phyloP scores from a whole-genome alignment of 1,139 yeast genomes.

The Pichia sp. region DNA sequence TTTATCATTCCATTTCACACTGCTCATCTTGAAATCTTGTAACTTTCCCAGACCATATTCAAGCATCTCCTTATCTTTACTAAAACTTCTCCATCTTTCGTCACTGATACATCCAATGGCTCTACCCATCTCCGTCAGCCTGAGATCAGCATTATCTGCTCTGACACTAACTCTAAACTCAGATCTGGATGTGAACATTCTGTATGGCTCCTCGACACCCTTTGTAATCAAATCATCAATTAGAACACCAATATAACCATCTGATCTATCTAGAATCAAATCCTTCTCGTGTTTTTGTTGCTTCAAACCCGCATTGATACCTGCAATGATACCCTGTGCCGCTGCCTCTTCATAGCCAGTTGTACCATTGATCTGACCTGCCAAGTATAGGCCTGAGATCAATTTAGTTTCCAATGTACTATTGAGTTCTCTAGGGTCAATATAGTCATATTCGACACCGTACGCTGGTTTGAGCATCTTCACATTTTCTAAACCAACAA shows the following conservation, averaged over 20 bases:
- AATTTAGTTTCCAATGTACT: slow-evolving; percentile 76
- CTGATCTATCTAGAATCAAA: slow-evolving; percentile 59
- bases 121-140: slow-evolving; percentile 69
- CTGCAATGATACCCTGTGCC: slow-evolving; percentile 93
- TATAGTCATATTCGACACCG: slow-evolving; percentile 96
- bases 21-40: slow-evolving; percentile 39
- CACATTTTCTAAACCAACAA: slow-evolving; percentile 87
- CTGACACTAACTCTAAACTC: slow-evolving; percentile 87
- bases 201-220: slow-evolving; percentile 95
- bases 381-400: slow-evolving; percentile 73
- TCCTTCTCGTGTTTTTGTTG: slow-evolving; percentile 33
- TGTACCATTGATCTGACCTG: slow-evolving; percentile 98
- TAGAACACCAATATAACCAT: slow-evolving; percentile 87
- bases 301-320: slow-evolving; percentile 79
- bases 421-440: slow-evolving; percentile 84
- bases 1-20: slow-evolving; percentile 52
- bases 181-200: slow-evolving; percentile 96
- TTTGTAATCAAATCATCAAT: slow-evolving; percentile 92
- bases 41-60: slow-evolving; percentile 40
- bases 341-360: slow-evolving; percentile 99
- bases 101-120: slow-evolving; percentile 61
- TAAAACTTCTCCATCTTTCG: slow-evolving; percentile 47
- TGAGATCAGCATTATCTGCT: slow-evolving; percentile 86
- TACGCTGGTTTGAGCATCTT: slow-evolving; percentile 90
- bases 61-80: slow-evolving; percentile 40